Evolutionary conservation across 371 early-diverging fungal species (phyloP), one percentile per base, ranked within the genome.

Genomic region (Parasitella parasitica): DNA sequence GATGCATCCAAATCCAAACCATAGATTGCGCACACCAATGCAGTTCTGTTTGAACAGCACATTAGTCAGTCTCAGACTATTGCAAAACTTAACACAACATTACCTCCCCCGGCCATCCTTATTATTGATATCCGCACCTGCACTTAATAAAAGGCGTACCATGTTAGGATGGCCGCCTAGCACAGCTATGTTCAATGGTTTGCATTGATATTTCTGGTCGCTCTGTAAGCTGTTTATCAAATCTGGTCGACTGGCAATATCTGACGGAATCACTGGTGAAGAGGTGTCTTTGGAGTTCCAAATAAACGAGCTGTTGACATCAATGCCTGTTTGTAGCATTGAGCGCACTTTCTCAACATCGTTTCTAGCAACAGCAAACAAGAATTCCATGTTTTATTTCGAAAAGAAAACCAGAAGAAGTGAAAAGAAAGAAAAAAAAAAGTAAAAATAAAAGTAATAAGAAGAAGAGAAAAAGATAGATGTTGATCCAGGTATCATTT

Each of bases 31-130:
- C 86, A 85, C 2, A 86, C 66, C 2, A 84, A 63, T 12, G 85
- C 80, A 18, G 85, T 85, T 66, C 87, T 87, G 64, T 12, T 8
- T 8, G 41, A 3, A 9, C 4, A 9, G 46, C 24, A 13, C 13
- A 2, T 2, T 0, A 22, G 46, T 18, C 46, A 22, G 15, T 20
- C 36, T 8, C 11, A 18, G 50, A 27, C 54, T 28, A 30, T 34
- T 63, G 6, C 30, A 22, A 18, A 46, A 22, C 11, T 27, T 41
- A 12, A 2, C 20, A 35, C 32, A 3, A 49, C 54, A 43, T 22
- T 78, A 88, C 86, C 90, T 84, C 70, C 90, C 90, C 43, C 86
- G 73, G 2, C 87, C 86, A 68, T 91, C 91, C 59, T 83, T 84
- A 54, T 77, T 68, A 48, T 82, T 83, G 30, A 85, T 75, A 61